Evolutionary conservation across 2,329 filamentous ascomycete genomes (phyloP).

Genomic region (Nannizziopsis barbatae): DNA sequence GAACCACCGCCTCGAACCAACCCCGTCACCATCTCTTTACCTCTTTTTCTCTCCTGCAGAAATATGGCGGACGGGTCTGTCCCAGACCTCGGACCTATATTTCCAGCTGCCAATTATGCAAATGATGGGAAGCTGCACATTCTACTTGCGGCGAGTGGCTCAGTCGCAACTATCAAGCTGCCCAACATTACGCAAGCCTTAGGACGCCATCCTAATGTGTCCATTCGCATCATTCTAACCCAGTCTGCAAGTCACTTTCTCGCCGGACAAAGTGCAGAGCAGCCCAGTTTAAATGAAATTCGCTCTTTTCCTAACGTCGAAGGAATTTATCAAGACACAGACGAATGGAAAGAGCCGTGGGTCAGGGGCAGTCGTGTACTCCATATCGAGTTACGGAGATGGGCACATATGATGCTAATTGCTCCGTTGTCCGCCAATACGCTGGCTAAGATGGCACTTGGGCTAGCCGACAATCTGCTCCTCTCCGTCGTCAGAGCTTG

Average conservation of each 20-base stretch:
- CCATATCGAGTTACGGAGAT: conserved; percentile 76
- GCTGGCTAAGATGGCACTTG: conserved; percentile 70
- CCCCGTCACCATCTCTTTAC: background rate
- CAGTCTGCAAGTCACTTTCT: conserved; percentile 64
- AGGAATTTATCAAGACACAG: conserved; percentile 67
- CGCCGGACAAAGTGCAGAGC: conserved; percentile 61
- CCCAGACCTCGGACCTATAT: conserved; percentile 4
- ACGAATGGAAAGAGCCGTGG: conserved; percentile 77
- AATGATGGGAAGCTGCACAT: conserved; percentile 16
- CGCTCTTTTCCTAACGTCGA: conserved; percentile 59
- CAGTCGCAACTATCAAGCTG: conserved; percentile 82
- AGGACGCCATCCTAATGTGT: conserved; percentile 42
- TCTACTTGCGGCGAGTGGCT: conserved; percentile 55
- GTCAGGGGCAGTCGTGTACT: conserved; percentile 65
- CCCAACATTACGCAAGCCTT: conserved; percentile 49
- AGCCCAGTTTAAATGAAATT: conserved; percentile 56
- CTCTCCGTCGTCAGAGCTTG: conserved; percentile 68
- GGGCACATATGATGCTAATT: conserved; percentile 71
- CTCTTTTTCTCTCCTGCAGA: background rate
- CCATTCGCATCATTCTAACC: conserved; percentile 78
- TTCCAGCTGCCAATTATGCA: conserved; percentile 8
- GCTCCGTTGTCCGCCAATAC: conserved; percentile 75
- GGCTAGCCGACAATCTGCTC: conserved; percentile 67
- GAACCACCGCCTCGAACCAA: background rate
- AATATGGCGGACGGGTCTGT: conserved; percentile 1